A percentile compares a stretch with the other conserved stretches of the same genome.
Conservation (phyloP, 2,329 filamentous ascomycete genomes). For the Metarhizium sp. region DNA sequence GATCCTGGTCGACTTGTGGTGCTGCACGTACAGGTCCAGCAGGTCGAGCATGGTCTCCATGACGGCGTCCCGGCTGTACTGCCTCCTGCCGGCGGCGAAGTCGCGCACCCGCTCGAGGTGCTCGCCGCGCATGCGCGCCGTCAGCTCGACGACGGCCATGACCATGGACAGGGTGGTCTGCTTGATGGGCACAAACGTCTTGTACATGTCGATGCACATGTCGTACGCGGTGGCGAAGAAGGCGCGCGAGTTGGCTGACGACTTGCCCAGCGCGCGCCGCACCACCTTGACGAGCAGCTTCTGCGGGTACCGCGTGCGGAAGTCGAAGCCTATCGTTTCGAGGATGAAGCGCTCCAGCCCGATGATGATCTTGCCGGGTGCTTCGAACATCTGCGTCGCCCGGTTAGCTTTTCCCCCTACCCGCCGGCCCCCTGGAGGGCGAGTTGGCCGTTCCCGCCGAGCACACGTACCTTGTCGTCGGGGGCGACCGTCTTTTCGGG, state of each 20-base stretch:
- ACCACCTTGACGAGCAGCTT: conserved; percentile 75
- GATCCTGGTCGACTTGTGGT: conserved; percentile 63
- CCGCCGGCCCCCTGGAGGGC: too few relatives aligned
- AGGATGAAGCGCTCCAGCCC: conserved; percentile 87
- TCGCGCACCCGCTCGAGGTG: conserved; percentile 40
- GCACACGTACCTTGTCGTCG: conserved; percentile 63
- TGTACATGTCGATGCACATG: conserved; percentile 82
- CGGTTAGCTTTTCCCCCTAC: not conserved
- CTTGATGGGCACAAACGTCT: conserved; percentile 87
- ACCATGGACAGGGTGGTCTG: conserved; percentile 81
- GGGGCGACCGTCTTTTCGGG: conserved; percentile 58
- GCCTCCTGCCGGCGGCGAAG: conserved; percentile 38
- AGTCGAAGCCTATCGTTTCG: conserved; percentile 89
- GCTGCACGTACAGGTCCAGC: conserved; percentile 85
- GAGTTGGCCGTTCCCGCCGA: too few relatives aligned
- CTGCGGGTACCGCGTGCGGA: conserved; percentile 80
- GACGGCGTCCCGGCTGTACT: conserved; percentile 37
- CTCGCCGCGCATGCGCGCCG: conserved; percentile 55
- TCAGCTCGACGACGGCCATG: conserved; percentile 72
- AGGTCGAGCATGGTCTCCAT: conserved; percentile 82
- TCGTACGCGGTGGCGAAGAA: conserved; percentile 65
- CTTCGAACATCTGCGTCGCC: conserved; percentile 60
- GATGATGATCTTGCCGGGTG: conserved; percentile 69
- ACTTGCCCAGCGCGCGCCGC: conserved; percentile 39
- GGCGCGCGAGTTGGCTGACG: conserved; percentile 15